A percentile compares a stretch with the other conserved stretches of the same genome.
Conservation (phyloP, 768 basidiomycete genomes). For the Kwoniella bestiolae region DNA sequence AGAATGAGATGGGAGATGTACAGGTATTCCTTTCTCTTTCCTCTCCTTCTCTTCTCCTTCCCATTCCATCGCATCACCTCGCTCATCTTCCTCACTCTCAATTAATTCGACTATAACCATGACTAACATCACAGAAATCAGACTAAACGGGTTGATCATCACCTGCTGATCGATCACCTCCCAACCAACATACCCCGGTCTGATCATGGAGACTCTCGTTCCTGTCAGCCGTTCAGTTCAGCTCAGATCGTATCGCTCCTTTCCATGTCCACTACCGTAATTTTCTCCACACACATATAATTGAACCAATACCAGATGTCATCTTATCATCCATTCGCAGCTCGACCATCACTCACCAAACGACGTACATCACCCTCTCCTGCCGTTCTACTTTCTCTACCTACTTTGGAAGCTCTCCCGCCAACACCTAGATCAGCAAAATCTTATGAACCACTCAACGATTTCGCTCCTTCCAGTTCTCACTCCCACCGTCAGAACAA, state of each 20-base stretch:
- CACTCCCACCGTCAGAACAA: background rate
- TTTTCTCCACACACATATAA: background rate
- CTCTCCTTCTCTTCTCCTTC: too few species aligned
- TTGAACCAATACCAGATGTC: background rate
- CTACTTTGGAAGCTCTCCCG: slow-evolving; percentile 10
- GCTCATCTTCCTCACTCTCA: background rate
- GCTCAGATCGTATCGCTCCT: slow-evolving; percentile 8
- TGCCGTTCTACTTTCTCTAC: slow-evolving; percentile 2
- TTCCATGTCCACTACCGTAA: background rate
- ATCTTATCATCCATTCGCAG: slow-evolving; percentile 15
- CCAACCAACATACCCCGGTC: background rate
- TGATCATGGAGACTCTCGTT: background rate
- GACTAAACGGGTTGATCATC: background rate
- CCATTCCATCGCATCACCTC: background rate
- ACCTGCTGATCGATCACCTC: background rate
- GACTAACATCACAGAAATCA: background rate
- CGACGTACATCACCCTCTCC: slow-evolving; percentile 11
- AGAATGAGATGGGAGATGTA: background rate
- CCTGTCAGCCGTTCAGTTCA: slow-evolving; percentile 4
- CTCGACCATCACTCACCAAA: slow-evolving; percentile 13
- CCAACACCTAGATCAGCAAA: slow-evolving; percentile 13
- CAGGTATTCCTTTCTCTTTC: background rate
- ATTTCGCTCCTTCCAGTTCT: background rate
- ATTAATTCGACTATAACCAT: background rate
- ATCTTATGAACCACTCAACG: background rate